Conservation (phyloP, 1,139 yeast species). For the Suhomyces bolitotheri region DNA sequence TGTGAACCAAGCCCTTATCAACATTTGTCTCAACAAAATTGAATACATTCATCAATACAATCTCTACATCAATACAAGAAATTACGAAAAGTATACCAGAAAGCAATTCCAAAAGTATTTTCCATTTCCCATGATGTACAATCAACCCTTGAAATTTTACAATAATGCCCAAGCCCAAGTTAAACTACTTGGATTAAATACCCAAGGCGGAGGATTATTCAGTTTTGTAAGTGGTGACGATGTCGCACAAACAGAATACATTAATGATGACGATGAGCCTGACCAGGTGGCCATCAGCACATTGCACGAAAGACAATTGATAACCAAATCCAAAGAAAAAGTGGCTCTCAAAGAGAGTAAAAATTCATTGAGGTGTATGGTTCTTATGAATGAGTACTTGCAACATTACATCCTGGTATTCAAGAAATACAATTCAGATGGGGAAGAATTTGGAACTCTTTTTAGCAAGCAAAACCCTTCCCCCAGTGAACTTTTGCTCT, state of each 20-base stretch:
- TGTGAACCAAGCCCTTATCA: slow-evolving; percentile 18
- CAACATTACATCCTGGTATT: slow-evolving; percentile 15
- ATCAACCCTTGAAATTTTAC: slow-evolving; percentile 61
- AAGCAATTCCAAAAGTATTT: slow-evolving; percentile 57
- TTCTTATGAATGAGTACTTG: slow-evolving; percentile 37
- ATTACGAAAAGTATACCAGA: slow-evolving; percentile 67
- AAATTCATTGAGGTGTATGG: slow-evolving; percentile 53
- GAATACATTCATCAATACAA: slow-evolving; percentile 60
- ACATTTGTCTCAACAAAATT: slow-evolving; percentile 39
- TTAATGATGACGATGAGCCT: slow-evolving; percentile 26
- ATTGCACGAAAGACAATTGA: slow-evolving; percentile 50
- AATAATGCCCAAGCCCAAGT: slow-evolving; percentile 50
- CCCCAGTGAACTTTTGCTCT: slow-evolving; percentile 37
- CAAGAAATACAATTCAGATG: slow-evolving; percentile 10
- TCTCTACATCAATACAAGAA: slow-evolving; percentile 56
- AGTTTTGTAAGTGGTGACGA: slow-evolving; percentile 18
- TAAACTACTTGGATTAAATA: slow-evolving; percentile 38
- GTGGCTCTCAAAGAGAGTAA: slow-evolving; percentile 49
- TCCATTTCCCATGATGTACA: slow-evolving; percentile 87
- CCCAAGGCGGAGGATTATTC: slow-evolving; percentile 33
- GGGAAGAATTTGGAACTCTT: slow-evolving; percentile 15
- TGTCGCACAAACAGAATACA: slow-evolving; percentile 31
- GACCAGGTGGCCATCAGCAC: slow-evolving; percentile 50
- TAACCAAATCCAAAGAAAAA: slow-evolving; percentile 44
- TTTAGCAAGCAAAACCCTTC: slow-evolving; percentile 19